phyloP scores from a whole-genome alignment of 768 basidiomycete genomes.

The Kwoniella sp. region DNA sequence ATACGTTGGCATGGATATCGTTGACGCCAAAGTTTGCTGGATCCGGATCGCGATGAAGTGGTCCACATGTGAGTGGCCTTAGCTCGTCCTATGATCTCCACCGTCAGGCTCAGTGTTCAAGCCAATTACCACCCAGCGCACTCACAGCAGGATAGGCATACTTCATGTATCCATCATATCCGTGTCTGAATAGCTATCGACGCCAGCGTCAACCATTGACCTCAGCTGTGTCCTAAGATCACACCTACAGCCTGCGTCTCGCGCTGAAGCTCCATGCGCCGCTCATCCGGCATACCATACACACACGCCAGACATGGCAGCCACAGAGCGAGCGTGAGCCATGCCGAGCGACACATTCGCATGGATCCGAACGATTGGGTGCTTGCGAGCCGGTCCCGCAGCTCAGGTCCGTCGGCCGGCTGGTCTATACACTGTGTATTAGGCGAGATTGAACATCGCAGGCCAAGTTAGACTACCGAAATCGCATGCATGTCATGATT shows the following conservation, averaged over 20 bases:
- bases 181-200: slow-evolving; percentile 74
- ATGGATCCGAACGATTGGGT: too few relatives aligned
- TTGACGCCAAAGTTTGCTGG: slow-evolving; percentile 71
- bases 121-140: too few relatives aligned
- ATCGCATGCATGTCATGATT: too few relatives aligned
- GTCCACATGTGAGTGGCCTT: slow-evolving; percentile 74
- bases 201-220: not conserved
- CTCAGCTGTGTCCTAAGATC: not conserved
- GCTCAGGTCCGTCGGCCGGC: too few relatives aligned
- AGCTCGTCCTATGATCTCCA: slow-evolving; percentile 61
- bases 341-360: too few relatives aligned
- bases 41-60: slow-evolving; percentile 22
- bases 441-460: too few relatives aligned
- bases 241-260: slow-evolving; percentile 8
- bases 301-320: slow-evolving; percentile 1
- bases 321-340: slow-evolving; percentile 1
- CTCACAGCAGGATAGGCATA: slow-evolving; percentile 53
- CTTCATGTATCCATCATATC: slow-evolving; percentile 81
- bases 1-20: slow-evolving; percentile 92
- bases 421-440: too few relatives aligned
- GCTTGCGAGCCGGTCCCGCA: too few relatives aligned
- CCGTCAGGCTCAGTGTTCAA: not conserved
- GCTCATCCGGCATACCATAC: slow-evolving; percentile 6
- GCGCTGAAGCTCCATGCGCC: slow-evolving; percentile 1
- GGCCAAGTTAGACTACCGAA: too few relatives aligned